Evolutionary conservation across 352 stramenopile genomes (phyloP), one percentile per base, ranked within the genome.

Genomic region (Pythium vanterpoolii): DNA sequence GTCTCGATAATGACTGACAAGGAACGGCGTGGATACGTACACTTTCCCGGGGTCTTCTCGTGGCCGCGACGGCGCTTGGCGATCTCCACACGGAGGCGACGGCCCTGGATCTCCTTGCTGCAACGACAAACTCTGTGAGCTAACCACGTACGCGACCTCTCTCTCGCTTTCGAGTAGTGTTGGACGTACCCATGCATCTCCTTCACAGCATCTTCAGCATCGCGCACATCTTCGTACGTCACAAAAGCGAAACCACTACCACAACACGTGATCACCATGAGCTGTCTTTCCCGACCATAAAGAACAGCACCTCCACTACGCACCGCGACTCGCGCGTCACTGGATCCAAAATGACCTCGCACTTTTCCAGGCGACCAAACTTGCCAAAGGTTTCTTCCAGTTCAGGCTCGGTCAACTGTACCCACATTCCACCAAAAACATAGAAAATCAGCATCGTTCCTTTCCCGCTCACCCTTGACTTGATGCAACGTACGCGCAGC

Each of bases 31-130:
- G 23, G 11, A 16, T 6, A 77, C 77, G 58, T 78, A 94, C 82
- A 94, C 65, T 89, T 83, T 38, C 84, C 84, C 13, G 84, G 84
- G n/a, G 84, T 92, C 64, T 91, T 90, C 51, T 89, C 78, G 57
- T 94, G 84, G 34, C 82, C 82, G 66, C 78, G 79, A 34, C 80
- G 83, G 45, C 84, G 78, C 74, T 92, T 94, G 55, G 84, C 83
- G 45, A 89, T 80, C 64, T 94, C 84, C 4, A 94, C 82, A 55
- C 82, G 72, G 44, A 94, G 79, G 48, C 72, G 76, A 48, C 80
- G 81, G 24, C 84, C 82, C 50, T 87, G 68, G 18, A 94, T 45
- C 14, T 94, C 84, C 75, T 87, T 87, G 40, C 84, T 93, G 52
- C 55, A 45, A 62, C 5, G 2, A 31, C 39, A 61, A 44, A 18